Conservation (phyloP, 805 yeast species). For the Nakazawaea peltata region DNA sequence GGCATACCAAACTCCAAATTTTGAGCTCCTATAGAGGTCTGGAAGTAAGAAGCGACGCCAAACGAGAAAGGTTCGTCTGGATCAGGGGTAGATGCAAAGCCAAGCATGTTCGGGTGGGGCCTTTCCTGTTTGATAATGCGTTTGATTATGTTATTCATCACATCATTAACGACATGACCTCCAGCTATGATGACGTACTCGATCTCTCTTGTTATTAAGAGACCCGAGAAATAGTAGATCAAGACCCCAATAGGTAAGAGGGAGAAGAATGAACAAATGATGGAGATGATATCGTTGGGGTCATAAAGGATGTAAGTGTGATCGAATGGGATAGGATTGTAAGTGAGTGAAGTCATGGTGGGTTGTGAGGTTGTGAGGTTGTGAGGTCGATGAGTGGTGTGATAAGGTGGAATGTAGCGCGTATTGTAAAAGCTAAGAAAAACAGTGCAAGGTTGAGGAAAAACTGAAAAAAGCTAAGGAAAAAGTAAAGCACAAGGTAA, state of each 20-base stretch:
- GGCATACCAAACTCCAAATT: constrained; percentile 86
- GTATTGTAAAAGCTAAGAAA: too few species aligned
- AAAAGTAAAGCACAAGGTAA: not conserved
- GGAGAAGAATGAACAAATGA: constrained; percentile 62
- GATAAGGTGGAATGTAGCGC: too few species aligned
- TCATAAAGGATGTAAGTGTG: constrained; percentile 80
- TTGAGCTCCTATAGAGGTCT: constrained; percentile 26
- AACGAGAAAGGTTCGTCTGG: constrained; percentile 15
- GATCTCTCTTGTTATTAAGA: constrained; percentile 71
- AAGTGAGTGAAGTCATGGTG: constrained; percentile 16
- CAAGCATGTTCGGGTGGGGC: constrained; percentile 32
- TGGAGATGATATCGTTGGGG: constrained; percentile 52
- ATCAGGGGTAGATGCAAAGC: constrained; percentile 13
- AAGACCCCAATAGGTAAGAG: constrained; percentile 73
- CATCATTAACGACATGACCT: constrained; percentile 79
- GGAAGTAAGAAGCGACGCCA: constrained; percentile 26
- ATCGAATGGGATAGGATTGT: constrained; percentile 53
- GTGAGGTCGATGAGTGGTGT: too few species aligned
- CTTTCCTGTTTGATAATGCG: constrained; percentile 60
- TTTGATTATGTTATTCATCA: constrained; percentile 63
- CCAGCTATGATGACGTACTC: constrained; percentile 78
- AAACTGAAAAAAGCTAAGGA: not conserved
- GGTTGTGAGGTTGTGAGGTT: not conserved
- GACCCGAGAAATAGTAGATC: constrained; percentile 78
- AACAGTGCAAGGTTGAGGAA: not conserved